phyloP scores from a whole-genome alignment of 163 green algal species.

The Chlamydomonas reinhardtii region DNA sequence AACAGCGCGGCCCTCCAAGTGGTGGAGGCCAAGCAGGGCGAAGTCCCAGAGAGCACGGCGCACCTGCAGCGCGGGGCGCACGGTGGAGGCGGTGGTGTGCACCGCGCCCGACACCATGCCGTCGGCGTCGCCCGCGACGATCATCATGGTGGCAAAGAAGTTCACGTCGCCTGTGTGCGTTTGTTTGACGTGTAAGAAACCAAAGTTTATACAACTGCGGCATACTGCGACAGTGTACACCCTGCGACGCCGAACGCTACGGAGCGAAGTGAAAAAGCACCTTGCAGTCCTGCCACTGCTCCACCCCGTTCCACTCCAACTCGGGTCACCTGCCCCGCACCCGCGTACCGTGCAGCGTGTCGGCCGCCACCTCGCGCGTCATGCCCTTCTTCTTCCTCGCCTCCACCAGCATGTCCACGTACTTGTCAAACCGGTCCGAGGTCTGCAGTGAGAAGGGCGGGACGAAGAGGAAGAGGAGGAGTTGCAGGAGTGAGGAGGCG shows the following conservation, averaged over 20 bases:
- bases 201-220: too few relatives aligned
- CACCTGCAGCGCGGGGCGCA: slow-evolving; percentile 89
- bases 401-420: slow-evolving; percentile 78
- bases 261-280: too few relatives aligned
- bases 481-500: not conserved
- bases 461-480: not conserved
- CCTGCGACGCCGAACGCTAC: too few relatives aligned
- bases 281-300: too few relatives aligned
- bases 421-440: slow-evolving; percentile 63
- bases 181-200: too few relatives aligned
- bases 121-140: slow-evolving; percentile 82
- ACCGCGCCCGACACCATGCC: slow-evolving; percentile 86
- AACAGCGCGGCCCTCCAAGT: too few relatives aligned
- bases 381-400: slow-evolving; percentile 84
- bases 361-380: slow-evolving; percentile 71
- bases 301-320: too few relatives aligned
- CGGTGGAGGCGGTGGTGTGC: slow-evolving; percentile 93
- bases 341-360: slow-evolving; percentile 66
- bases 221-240: too few relatives aligned
- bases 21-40: too few relatives aligned
- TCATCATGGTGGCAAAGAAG: slow-evolving; percentile 88
- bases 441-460: too few relatives aligned
- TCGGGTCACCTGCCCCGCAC: too few relatives aligned
- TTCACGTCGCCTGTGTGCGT: slow-evolving; percentile 76
- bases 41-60: not conserved